Evolutionary conservation across 129 eudicot species (phyloP).

Genomic region (Centaurea solstitialis): DNA sequence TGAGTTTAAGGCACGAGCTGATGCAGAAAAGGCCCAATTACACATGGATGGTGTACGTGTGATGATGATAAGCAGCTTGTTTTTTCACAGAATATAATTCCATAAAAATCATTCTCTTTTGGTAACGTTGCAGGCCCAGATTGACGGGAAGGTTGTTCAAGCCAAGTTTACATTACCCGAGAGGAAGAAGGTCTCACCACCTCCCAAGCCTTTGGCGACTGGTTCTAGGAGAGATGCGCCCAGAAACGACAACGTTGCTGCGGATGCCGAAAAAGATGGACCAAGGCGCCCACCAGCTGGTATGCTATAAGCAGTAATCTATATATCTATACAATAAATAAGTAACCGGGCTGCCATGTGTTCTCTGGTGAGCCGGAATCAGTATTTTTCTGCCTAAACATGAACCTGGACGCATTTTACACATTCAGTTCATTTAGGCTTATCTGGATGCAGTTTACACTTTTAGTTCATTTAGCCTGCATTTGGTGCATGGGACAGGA

Average conservation of each 20-base stretch:
- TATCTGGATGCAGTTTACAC: too few relatives aligned
- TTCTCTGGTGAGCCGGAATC: too few relatives aligned
- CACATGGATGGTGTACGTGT: slow-evolving; percentile 84
- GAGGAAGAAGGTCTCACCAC: slow-evolving; percentile 67
- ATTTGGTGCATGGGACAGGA: too few relatives aligned
- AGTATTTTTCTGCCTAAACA: too few relatives aligned
- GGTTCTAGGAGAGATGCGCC: slow-evolving; percentile 62
- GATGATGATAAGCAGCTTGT: neutral
- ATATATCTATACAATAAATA: too few relatives aligned
- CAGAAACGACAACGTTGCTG: slow-evolving; percentile 53
- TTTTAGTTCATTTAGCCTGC: too few relatives aligned
- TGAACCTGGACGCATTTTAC: too few relatives aligned
- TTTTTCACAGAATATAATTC: neutral
- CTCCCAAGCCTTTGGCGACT: slow-evolving; percentile 67
- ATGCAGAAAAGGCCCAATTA: slow-evolving; percentile 83
- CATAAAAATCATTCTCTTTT: slow-evolving; percentile 7
- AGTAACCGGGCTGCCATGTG: too few relatives aligned
- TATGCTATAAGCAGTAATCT: slow-evolving; percentile 19
- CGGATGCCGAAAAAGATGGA: slow-evolving; percentile 70
- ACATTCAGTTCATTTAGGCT: too few relatives aligned
- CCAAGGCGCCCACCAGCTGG: slow-evolving; percentile 59
- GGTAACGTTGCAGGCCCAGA: slow-evolving; percentile 65
- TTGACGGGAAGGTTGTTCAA: slow-evolving; percentile 83
- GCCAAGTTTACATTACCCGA: slow-evolving; percentile 87
- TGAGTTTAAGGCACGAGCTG: slow-evolving; percentile 72